phyloP scores from a whole-genome alignment of 352 stramenopile species.

The Globisporangium nodosum region DNA sequence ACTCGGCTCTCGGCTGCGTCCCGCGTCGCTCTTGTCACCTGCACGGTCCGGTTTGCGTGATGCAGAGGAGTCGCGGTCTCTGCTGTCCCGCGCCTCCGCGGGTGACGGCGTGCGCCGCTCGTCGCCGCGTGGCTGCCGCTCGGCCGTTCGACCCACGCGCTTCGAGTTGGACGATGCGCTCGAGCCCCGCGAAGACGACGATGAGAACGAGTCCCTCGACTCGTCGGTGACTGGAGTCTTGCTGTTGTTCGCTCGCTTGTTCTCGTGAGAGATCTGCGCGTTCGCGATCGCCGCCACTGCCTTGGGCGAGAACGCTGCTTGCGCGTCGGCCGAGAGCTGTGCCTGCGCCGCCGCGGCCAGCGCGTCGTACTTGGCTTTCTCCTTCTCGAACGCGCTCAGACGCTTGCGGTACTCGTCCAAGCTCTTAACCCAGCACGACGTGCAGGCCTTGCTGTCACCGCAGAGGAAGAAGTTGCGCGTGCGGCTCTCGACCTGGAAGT shows the following conservation, averaged over 20 bases:
- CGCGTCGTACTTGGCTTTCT: constrained; percentile 35
- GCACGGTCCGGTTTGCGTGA: not conserved
- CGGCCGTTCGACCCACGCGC: not conserved
- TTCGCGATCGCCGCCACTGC: not conserved
- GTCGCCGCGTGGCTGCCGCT: constrained; percentile 11
- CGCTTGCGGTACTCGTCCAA: constrained; percentile 79
- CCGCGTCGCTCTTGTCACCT: constrained; percentile 16
- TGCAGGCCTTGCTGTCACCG: constrained; percentile 79
- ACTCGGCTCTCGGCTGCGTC: constrained; percentile 19
- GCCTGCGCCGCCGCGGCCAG: constrained; percentile 8
- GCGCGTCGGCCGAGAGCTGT: constrained; percentile 6
- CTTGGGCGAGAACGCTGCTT: not conserved
- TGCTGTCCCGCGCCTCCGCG: constrained; percentile 11
- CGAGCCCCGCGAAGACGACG: constrained; percentile 14
- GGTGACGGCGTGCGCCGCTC: constrained; percentile 26
- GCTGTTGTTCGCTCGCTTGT: constrained; percentile 3
- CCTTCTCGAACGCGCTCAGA: constrained; percentile 59
- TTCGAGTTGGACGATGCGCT: constrained; percentile 8
- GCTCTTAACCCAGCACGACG: constrained; percentile 73
- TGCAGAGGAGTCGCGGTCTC: not conserved
- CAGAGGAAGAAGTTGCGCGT: constrained; percentile 84
- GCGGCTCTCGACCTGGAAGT: constrained; percentile 81
- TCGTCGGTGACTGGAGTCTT: constrained; percentile 4
- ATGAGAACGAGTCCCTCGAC: constrained; percentile 16
- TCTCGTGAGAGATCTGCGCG: not conserved